Conservation (phyloP, 805 yeast genomes). For the Metschnikowia anglica region DNA sequence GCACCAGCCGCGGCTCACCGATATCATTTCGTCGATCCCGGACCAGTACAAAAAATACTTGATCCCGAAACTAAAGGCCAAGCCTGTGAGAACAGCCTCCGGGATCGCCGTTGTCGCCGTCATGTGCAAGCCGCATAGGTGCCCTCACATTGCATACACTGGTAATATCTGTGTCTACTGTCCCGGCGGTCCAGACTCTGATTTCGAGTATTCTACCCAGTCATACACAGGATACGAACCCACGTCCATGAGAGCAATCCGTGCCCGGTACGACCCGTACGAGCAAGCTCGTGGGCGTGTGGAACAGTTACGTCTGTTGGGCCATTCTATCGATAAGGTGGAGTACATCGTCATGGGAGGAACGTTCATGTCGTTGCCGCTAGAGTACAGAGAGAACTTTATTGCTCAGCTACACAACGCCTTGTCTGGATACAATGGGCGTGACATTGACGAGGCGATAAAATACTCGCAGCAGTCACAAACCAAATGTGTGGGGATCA, state of each 20-base stretch:
- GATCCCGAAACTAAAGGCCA: conserved; percentile 93
- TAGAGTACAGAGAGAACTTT: conserved; percentile 84
- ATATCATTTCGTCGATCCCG: conserved; percentile 91
- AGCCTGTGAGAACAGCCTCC: conserved; percentile 96
- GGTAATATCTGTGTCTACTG: conserved; percentile 98
- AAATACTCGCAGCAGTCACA: conserved; percentile 87
- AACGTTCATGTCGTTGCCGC: conserved; percentile 93
- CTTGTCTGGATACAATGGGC: conserved; percentile 86
- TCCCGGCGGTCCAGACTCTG: conserved; percentile 99
- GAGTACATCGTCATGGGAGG: conserved; percentile 99
- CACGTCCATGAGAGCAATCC: conserved; percentile 97
- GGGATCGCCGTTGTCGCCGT: conserved; percentile 99
- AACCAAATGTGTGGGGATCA: conserved; percentile 97
- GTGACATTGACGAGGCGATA: conserved; percentile 86
- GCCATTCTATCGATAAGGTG: conserved; percentile 95
- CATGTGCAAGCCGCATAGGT: conserved; percentile 98
- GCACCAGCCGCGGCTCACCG: conserved; percentile 92
- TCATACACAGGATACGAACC: conserved; percentile 99
- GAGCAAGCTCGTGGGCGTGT: conserved; percentile 98
- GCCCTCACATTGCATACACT: conserved; percentile 98
- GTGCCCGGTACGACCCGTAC: conserved; percentile 97
- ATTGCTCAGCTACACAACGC: conserved; percentile 93
- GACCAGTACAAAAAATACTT: conserved; percentile 91
- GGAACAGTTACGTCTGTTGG: conserved; percentile 91
- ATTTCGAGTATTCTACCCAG: conserved; percentile 96